Evolutionary conservation across 306 rosid species (phyloP).

Genomic region (Betula pendula): DNA sequence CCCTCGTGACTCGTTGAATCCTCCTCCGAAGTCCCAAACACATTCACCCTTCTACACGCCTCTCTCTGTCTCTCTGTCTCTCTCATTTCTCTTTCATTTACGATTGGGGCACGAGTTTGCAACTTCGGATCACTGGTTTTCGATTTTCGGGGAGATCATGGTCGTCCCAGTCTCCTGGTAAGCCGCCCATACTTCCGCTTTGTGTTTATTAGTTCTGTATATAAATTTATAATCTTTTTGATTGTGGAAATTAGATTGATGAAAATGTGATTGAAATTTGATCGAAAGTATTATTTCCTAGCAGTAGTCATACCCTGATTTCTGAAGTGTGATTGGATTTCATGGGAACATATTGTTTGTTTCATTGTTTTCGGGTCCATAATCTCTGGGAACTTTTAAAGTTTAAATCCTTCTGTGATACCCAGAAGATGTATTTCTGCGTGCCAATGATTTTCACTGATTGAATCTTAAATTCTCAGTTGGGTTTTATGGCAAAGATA

Average conservation of each 20-base stretch:
- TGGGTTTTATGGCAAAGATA: too few species aligned
- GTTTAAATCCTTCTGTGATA: too few species aligned
- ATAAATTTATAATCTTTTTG: background rate
- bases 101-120: background rate
- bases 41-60: background rate
- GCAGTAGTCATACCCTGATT: background rate
- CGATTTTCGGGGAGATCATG: background rate
- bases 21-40: background rate
- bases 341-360: background rate
- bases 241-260: background rate
- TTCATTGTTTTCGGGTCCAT: background rate
- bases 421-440: background rate
- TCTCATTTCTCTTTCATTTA: too few species aligned
- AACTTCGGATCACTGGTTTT: background rate
- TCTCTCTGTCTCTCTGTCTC: background rate
- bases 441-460: background rate
- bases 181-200: background rate
- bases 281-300: background rate
- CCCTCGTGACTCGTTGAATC: background rate
- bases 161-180: conserved; percentile 16
- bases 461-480: background rate
- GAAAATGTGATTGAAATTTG: background rate
- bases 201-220: background rate
- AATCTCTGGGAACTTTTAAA: background rate
- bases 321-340: background rate